Evolutionary conservation across 1,284 basidiomycete species (phyloP), one percentile per base, ranked within the genome.

Genomic region (Tylopilus sp.): DNA sequence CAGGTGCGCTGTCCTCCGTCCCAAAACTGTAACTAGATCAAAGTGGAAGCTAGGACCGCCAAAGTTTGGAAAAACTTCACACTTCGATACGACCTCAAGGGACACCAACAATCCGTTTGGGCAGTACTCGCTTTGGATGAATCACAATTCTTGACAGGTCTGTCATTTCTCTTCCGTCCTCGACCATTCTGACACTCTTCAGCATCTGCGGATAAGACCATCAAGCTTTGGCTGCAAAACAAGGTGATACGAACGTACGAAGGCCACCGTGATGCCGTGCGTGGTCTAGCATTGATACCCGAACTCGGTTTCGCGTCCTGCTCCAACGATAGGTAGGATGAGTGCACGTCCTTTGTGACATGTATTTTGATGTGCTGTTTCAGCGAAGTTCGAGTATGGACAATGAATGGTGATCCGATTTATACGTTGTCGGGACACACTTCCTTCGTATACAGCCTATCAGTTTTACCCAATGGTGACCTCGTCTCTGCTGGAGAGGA

Each of bases 201-300:
- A 92, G 96, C 86, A 40, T 96, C 94, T 23, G 97, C 97, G 40
- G 97, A 99, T 72, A 97, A 90, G 72, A 87, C 88, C 15, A 94
- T 99, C 65, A 89, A 86, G 56, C 73, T 96, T 10, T 98, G 94
- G 89, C 74, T 82, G 46, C 76, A 86, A 62, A 79, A 90, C 64
- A 89, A 89, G 64, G 71, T 71, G 28, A 56, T 92, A 6, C 79
- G 81, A 44, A 89, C 85, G 4, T 97, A 84, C 63, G 76, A 76
- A 19, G 96, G 95, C 6, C 96, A 99, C 65, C 83, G 78, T 46
- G 92, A 97, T 65, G 92, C 92, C 25, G 95, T 99, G 9, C 84
- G 96, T 54, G 90, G 86, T 5, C 70, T 99, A 25, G 82, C 86
- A 6, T 68, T 89, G 44, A 74, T 94, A 12, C 82, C 86, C 12